Base-by-base conservation (phyloP, 2,329 filamentous ascomycete genomes). In the Saccharata proteae region DNA sequence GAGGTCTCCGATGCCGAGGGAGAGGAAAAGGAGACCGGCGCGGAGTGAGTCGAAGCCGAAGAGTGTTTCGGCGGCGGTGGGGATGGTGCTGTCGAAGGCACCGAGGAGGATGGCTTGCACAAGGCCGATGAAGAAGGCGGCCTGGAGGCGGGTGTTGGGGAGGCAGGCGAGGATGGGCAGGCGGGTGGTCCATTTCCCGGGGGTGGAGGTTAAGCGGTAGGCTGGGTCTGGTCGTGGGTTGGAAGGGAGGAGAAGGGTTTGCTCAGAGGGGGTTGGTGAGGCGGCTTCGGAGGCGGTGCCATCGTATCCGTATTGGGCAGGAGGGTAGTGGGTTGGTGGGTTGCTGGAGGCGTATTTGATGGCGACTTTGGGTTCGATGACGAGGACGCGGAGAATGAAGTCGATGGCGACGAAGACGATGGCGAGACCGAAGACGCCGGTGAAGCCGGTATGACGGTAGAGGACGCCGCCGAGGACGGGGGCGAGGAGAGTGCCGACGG, bases 301-400 rank as follows among this genome's bases (percentile, higher is more conserved):
- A 5, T 30, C 32, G 40, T 40, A 32, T 5, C 28, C 35, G 30
- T 24, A 44, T 33, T 32, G 37, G 30, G 7, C 39, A 38, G 12
- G 37, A 37, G 6, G 42, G 32, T 28, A 41, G 39, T 14, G 37
- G 31, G 5, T 41, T 34, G 21, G 35, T 41, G 12, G 24, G n/a
- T n/a, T n/a, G n/a, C n/a, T n/a, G n/a, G n/a, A n/a, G n/a, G 54
- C 46, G 32, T 67, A 71, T 37, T 55, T 57, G 6, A 48, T 49
- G 1, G 71, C 71, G 2, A 63, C 59, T 44, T 70, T 73, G 50
- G 74, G 75, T 49, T 79, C 74, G n/a, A 79, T 62, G 31, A 79
- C 60, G 4, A 71, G 46, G 0, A 74, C 42, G 9, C 75, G 65
- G 62, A 77, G 66, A 14, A 69, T 34, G 36, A 78, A 68, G 46